phyloP scores from a whole-genome alignment of 768 basidiomycete species.

The Boletus insuetus region DNA sequence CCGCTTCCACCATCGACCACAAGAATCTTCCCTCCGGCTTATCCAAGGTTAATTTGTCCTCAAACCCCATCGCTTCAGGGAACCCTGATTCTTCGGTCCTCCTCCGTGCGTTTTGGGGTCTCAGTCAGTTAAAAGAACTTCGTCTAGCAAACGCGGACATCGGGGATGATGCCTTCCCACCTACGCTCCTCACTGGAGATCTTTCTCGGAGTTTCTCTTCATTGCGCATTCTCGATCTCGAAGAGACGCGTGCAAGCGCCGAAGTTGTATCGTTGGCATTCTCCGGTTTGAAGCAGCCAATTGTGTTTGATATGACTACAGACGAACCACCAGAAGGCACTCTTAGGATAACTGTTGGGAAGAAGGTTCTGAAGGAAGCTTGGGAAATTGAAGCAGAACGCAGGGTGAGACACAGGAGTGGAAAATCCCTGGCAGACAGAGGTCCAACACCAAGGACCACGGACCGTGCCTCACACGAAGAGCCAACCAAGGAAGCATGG shows the following conservation, averaged over 20 bases:
- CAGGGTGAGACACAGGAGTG: constrained; percentile 41
- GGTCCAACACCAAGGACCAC: neutral
- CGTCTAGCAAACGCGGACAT: constrained; percentile 55
- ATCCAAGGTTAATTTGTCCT: constrained; percentile 59
- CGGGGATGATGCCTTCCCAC: constrained; percentile 56
- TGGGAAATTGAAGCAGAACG: constrained; percentile 80
- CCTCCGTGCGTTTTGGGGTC: constrained; percentile 44
- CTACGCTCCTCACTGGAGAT: constrained; percentile 14
- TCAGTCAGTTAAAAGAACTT: constrained; percentile 57
- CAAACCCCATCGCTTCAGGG: constrained; percentile 57
- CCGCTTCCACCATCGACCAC: constrained; percentile 52
- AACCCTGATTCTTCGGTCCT: constrained; percentile 31
- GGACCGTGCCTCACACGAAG: constrained; percentile 15
- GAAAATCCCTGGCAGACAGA: constrained; percentile 29
- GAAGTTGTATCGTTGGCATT: constrained; percentile 47
- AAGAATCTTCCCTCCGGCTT: constrained; percentile 51
- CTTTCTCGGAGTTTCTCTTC: constrained; percentile 43
- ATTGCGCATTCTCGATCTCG: constrained; percentile 60
- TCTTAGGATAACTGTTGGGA: constrained; percentile 61
- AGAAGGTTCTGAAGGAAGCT: constrained; percentile 64
- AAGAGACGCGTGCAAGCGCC: constrained; percentile 57
- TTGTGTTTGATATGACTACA: constrained; percentile 53
- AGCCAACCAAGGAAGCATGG: constrained; percentile 66
- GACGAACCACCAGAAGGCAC: constrained; percentile 54
- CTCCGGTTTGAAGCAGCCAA: constrained; percentile 43